Conservation (phyloP, 169 alveolate species). For the Plasmodium malariae region DNA sequence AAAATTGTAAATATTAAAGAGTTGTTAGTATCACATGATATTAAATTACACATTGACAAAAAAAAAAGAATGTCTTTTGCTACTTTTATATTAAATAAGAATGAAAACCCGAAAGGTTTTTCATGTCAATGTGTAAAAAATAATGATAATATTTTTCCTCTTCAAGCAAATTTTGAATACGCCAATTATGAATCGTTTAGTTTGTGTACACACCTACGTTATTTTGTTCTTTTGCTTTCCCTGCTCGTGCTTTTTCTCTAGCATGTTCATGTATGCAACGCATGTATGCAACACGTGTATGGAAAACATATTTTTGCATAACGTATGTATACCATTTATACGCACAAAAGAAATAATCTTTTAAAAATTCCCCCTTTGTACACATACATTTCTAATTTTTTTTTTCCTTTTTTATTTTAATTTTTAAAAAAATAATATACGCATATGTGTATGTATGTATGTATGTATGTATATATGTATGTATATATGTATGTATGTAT, state of each 20-base stretch:
- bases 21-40: constrained; percentile 7
- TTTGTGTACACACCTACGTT: background rate
- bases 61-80: constrained; percentile 35
- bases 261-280: background rate
- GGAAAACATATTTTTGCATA: background rate
- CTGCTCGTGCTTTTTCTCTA: background rate
- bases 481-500: too few species aligned
- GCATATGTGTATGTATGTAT: too few species aligned
- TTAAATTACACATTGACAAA: constrained; percentile 18
- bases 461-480: too few species aligned
- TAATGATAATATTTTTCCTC: background rate
- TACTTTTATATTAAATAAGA: constrained; percentile 8
- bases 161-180: constrained; percentile 8
- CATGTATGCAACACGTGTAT: too few species aligned
- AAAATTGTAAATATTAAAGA: constrained; percentile 5
- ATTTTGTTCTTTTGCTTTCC: background rate
- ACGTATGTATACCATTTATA: background rate
- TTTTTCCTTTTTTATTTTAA: too few species aligned
- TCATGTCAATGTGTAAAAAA: constrained; percentile 26
- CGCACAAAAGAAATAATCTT: too few species aligned
- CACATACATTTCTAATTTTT: too few species aligned
- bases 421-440: too few species aligned
- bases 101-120: constrained; percentile 36
- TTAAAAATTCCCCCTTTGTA: too few species aligned
- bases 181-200: background rate